phyloP scores from a whole-genome alignment of 2,329 filamentous ascomycete genomes.

The Sporothrix schenckii region DNA sequence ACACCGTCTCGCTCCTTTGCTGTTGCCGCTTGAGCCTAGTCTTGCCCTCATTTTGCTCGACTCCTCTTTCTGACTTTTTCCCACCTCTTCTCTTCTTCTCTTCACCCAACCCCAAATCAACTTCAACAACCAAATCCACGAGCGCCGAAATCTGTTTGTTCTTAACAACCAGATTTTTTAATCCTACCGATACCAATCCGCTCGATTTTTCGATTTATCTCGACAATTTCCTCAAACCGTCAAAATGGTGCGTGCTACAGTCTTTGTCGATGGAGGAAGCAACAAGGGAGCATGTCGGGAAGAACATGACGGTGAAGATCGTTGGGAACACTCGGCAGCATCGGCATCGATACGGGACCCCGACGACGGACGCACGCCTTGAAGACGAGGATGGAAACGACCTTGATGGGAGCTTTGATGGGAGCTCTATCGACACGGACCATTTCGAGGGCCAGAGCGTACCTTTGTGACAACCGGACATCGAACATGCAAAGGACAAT shows the following conservation, averaged over 20 bases:
- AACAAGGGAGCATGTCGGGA: neutral
- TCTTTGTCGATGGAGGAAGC: neutral
- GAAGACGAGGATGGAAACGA: neutral
- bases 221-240: slow-evolving; percentile 53
- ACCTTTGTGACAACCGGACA: neutral
- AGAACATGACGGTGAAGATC: neutral
- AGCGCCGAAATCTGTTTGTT: slow-evolving; percentile 57
- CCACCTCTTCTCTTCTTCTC: slow-evolving; percentile 28
- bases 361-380: neutral
- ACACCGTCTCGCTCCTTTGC: slow-evolving; percentile 24
- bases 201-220: slow-evolving; percentile 49
- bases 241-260: slow-evolving; percentile 65
- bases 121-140: slow-evolving; percentile 41
- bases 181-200: slow-evolving; percentile 45
- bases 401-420: neutral
- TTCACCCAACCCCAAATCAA: neutral
- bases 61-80: slow-evolving; percentile 40
- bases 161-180: slow-evolving; percentile 50
- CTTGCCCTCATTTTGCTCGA: slow-evolving; percentile 38
- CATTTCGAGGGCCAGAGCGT: neutral
- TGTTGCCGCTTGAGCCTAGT: slow-evolving; percentile 11
- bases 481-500: neutral
- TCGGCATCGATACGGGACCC: neutral
- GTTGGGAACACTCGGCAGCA: slow-evolving; percentile 20
- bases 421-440: neutral